Conservation (phyloP, 495 filamentous ascomycete genomes). For the Entonaema liquescens region DNA sequence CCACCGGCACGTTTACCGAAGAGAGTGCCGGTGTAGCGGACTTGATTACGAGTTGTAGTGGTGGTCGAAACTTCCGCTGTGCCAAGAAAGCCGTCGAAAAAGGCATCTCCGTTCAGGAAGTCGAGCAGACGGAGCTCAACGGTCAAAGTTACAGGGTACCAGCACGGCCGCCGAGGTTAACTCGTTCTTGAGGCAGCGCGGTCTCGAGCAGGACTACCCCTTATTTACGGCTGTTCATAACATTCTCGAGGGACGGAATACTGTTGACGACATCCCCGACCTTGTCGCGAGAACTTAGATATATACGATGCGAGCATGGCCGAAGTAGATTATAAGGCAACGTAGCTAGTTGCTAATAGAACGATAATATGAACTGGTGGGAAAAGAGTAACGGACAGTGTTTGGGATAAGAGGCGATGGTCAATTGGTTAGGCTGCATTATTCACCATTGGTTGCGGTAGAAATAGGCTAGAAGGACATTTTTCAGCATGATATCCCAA, state of each 20-base stretch:
- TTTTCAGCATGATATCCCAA: constrained; percentile 30
- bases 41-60: constrained; percentile 90
- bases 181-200: constrained; percentile 80
- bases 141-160: constrained; percentile 97
- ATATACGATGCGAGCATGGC: background rate
- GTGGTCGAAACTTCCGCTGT: constrained; percentile 92
- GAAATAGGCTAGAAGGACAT: constrained; percentile 26
- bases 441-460: constrained; percentile 17
- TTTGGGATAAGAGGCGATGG: background rate
- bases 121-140: constrained; percentile 90
- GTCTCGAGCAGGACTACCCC: constrained; percentile 84
- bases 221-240: constrained; percentile 85
- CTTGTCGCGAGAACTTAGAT: constrained; percentile 57
- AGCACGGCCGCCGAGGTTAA: constrained; percentile 91
- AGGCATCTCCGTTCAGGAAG: constrained; percentile 79
- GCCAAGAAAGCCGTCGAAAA: constrained; percentile 87
- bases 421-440: constrained; percentile 4
- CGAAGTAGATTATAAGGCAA: background rate
- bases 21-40: constrained; percentile 97
- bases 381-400: constrained; percentile 2
- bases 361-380: background rate
- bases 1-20: constrained; percentile 88
- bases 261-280: constrained; percentile 69
- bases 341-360: background rate
- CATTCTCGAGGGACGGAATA: constrained; percentile 66